These are phyloP conservation scores for Calonectria hawksworthii DNA, from an alignment of 2,329 filamentous ascomycete species.

Conservation along the genomic window DNA sequence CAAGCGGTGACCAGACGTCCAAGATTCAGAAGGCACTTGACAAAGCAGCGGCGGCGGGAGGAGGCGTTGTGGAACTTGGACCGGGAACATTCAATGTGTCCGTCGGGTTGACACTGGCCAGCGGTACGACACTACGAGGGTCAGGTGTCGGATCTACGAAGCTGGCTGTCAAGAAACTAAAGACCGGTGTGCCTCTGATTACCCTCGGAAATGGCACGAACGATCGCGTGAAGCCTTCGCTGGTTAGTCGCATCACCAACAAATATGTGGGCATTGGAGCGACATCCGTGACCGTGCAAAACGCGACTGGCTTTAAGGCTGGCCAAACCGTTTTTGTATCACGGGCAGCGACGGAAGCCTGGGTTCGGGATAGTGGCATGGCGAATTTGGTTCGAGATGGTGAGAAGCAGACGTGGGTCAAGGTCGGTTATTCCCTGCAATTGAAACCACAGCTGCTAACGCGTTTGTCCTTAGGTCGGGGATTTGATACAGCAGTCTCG, in stretches of 20 bases:
- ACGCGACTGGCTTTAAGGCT: neutral
- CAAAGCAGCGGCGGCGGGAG: constrained; percentile 13
- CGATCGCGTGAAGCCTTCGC: neutral
- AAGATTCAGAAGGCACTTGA: constrained; percentile 38
- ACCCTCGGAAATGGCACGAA: constrained; percentile 26
- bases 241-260: constrained; percentile 33
- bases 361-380: constrained; percentile 39
- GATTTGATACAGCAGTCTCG: constrained; percentile 33
- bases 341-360: constrained; percentile 26
- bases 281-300: neutral
- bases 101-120: constrained; percentile 24
- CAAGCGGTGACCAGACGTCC: constrained; percentile 15
- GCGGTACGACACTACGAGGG: constrained; percentile 21
- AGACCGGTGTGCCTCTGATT: constrained; percentile 20
- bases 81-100: constrained; percentile 29
- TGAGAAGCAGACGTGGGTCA: constrained; percentile 35
- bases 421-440: neutral
- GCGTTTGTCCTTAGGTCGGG: neutral
- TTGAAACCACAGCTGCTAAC: neutral
- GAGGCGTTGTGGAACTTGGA: constrained; percentile 30
- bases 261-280: constrained; percentile 35
- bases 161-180: constrained; percentile 1
- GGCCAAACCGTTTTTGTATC: constrained; percentile 35
- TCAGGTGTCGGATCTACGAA: neutral
- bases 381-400: constrained; percentile 24